Evolutionary conservation across 441 rosid species (phyloP).

Genomic region (Daphne laureola): DNA sequence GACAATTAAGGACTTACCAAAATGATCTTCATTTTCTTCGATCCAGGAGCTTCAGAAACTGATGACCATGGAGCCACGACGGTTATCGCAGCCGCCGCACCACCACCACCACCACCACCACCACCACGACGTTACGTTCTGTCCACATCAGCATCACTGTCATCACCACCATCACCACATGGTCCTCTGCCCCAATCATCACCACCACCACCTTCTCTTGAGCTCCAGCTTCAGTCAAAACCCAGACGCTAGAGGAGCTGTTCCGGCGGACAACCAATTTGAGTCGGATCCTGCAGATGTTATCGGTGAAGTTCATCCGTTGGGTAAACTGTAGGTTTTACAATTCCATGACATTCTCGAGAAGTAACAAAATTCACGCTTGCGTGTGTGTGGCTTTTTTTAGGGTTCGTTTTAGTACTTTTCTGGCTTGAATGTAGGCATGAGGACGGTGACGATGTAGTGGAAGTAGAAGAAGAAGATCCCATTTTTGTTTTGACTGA

Average conservation of each 20-base stretch:
- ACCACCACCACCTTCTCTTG: slow-evolving; percentile 13
- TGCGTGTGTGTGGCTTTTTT: background rate
- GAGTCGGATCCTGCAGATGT: slow-evolving; percentile 9
- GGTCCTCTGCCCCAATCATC: slow-evolving; percentile 17
- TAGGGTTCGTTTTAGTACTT: background rate
- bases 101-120: slow-evolving; percentile 14
- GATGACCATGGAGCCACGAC: slow-evolving; percentile 1
- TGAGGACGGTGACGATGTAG: slow-evolving; percentile 17
- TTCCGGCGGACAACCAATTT: slow-evolving; percentile 11
- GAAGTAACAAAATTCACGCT: background rate
- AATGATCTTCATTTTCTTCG: no score
- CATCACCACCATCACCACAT: slow-evolving; percentile 16
- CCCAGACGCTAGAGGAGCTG: background rate
- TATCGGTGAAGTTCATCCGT: slow-evolving; percentile 6
- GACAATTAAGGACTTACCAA: no score
- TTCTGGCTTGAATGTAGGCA: slow-evolving; percentile 20
- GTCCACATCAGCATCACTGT: slow-evolving; percentile 13
- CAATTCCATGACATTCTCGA: background rate
- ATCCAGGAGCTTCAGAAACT: no score
- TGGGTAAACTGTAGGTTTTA: slow-evolving; percentile 24
- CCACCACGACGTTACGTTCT: slow-evolving; percentile 13
- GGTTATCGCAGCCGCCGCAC: slow-evolving; percentile 9
- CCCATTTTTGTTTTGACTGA: slow-evolving; percentile 51
- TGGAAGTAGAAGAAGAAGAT: slow-evolving; percentile 30
- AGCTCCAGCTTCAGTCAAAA: slow-evolving; percentile 10